Percentiles rank a stretch among this genome's conserved stretches.
Evolutionary conservation across 495 filamentous ascomycete species (phyloP).

Genomic region (Monascus purpureus): DNA sequence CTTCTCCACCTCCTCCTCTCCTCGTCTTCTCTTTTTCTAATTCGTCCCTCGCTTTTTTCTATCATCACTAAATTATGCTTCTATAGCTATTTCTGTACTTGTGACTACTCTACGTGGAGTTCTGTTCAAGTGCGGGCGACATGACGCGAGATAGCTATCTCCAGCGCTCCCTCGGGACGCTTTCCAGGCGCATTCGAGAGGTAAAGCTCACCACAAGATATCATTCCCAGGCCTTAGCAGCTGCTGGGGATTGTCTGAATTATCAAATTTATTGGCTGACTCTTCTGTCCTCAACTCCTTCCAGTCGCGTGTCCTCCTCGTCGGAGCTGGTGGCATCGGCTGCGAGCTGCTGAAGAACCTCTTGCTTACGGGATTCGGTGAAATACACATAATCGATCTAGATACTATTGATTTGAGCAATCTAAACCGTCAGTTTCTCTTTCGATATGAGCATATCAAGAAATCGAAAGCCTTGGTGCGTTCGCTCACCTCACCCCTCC

Average conservation of each 20-base stretch:
- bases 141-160: constrained; percentile 42
- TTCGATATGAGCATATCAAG: constrained; percentile 94
- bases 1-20: too few species aligned
- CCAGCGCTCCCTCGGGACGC: constrained; percentile 48
- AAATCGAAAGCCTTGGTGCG: constrained; percentile 88
- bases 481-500: constrained; percentile 1
- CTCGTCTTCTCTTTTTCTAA: too few species aligned
- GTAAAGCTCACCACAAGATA: constrained; percentile 22
- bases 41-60: too few species aligned
- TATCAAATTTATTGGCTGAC: constrained; percentile 8
- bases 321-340: constrained; percentile 93
- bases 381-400: constrained; percentile 91
- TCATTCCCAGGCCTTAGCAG: not conserved
- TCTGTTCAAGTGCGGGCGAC: too few species aligned
- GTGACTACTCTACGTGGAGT: too few species aligned
- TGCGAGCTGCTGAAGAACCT: constrained; percentile 98
- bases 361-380: constrained; percentile 82
- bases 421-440: constrained; percentile 95
- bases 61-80: too few species aligned
- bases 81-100: too few species aligned
- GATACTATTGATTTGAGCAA: constrained; percentile 98
- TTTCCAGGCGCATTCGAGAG: constrained; percentile 51
- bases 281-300: not conserved
- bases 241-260: too few species aligned
- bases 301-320: constrained; percentile 81